Base-by-base conservation (phyloP, 345 rosid genomes). In the Crucihimalaya himalaica region DNA sequence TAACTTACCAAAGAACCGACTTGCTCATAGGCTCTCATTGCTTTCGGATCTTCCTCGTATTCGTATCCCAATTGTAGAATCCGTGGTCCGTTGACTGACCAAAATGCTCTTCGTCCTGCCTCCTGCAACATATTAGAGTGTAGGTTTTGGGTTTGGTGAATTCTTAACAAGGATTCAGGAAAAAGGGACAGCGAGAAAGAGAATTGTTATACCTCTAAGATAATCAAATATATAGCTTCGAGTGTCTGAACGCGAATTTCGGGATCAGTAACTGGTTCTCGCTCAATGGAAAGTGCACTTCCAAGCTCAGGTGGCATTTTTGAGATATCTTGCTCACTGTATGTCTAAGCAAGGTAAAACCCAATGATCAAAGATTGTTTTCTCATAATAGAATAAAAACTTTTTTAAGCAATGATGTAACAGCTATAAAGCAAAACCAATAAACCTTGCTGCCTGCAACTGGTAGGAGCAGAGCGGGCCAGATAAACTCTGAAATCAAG, bases 401-500 rank as follows among this genome's bases (percentile, higher is more conserved):
- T 8, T 57, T 28, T 14, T 50, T 21, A 16, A 8, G 45, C n/a
- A 56, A 52, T 21, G 1, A 40, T 1, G 29, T 48, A 23, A 31
- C 5, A 57, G 51, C 55, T 42, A 20, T 35, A 28, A 59, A 45
- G 43, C 45, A 64, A 70, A 31, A 20, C 8, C 39, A 46, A 21
- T 53, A 35, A 68, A 89, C 98, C 93, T 88, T 91, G 47, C 75
- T 89, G 71, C 97, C 91, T 21, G 98, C 96, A 76, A 91, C 96
- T n/a, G 98, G 95, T 21, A 91, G 81, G 75, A 94, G 95, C 63
- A 91, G 83, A 47, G 95, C 91, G 15, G 97, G 97, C 97, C 98
- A 89, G 58, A 91, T 93, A 83, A 89, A 94, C 79, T 94, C 97
- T 5, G 97, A 85, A 71, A 84, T 81, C 70, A 84, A 80, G 78